Evolutionary conservation across 2,329 filamentous ascomycete species (phyloP).

Genomic region (Arthroderma sp.): DNA sequence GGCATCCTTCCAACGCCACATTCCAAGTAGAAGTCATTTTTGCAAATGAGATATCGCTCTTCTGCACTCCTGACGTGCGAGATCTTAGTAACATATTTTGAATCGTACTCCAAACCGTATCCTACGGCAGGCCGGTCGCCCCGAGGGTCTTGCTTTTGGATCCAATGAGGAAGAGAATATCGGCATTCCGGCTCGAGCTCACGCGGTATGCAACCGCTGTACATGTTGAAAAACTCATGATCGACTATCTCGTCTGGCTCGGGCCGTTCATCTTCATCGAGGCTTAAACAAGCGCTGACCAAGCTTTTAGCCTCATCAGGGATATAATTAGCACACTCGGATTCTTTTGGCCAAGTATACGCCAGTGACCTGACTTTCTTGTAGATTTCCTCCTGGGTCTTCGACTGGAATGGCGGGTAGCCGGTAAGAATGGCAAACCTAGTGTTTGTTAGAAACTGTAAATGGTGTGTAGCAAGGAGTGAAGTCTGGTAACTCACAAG

Average conservation of each 20-base stretch:
- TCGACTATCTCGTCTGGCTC: constrained; percentile 38
- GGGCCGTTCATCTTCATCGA: constrained; percentile 35
- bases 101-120: constrained; percentile 31
- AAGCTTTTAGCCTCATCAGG: constrained; percentile 37
- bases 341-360: constrained; percentile 38
- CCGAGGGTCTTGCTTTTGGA: constrained; percentile 30
- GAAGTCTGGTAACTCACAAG: constrained; percentile 46
- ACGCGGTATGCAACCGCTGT: constrained; percentile 34
- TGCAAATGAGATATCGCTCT: constrained; percentile 28
- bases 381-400: constrained; percentile 40
- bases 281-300: constrained; percentile 34
- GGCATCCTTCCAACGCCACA: constrained; percentile 33
- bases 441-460: constrained; percentile 6
- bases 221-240: constrained; percentile 39
- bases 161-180: constrained; percentile 29
- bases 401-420: constrained; percentile 88
- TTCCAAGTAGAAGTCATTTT: constrained; percentile 30
- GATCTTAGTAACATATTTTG: constrained; percentile 24
- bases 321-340: constrained; percentile 32
- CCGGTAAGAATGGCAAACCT: constrained; percentile 95
- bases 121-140: constrained; percentile 33
- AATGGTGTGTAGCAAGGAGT: background rate
- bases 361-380: constrained; percentile 34
- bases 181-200: constrained; percentile 29
- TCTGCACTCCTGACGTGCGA: constrained; percentile 23